Base-by-base conservation (phyloP, 1,284 basidiomycete genomes). In the Fomes fomentarius region DNA sequence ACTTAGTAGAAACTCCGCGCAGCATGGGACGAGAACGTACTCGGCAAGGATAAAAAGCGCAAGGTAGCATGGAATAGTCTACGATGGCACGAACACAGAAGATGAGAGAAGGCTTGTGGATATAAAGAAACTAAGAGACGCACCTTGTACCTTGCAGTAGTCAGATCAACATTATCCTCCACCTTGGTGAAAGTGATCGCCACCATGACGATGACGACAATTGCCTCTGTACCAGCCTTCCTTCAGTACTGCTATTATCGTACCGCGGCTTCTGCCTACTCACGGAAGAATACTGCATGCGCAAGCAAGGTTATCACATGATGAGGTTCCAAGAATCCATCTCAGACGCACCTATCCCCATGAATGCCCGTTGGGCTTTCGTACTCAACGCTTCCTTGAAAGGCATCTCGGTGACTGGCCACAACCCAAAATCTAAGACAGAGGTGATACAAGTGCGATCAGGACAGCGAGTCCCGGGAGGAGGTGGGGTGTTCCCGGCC, bases 21-120 rank as follows among this genome's bases (percentile, higher is more conserved):
- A 19, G 17, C 22, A 35, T 11, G 17, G 17, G 22, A 25, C 24
- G 51, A 5, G 50, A 17, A 68, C 80, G 50, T 68, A 89, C 90
- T 90, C 89, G 52, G 87, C 89, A n/a, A 93, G 75, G 33, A 84
- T 83, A 69, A 91, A 93, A 12, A 93, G 76, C 2, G 88, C 88
- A 9, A 93, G 81, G 69, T 91, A 93, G 69, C 91, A 92, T 59
- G 91, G 85, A 57, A 93, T 69, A n/a, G 91, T 93, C 87, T 92
- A 49, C 41, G 52, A 6, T 28, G 50, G 54, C 34, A 34, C 44
- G 24, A 8, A 49, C 30, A 19, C 37, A 14, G 28, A 15, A 17
- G 7, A 30, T 30, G 28, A 31, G 26, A 34, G 25, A 53, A 43
- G 38, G 52, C 19, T 11, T 9, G 15, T 7, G 21, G 2, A 10